phyloP scores from a whole-genome alignment of 2,329 filamentous ascomycete genomes.

The Colletotrichum salicis region DNA sequence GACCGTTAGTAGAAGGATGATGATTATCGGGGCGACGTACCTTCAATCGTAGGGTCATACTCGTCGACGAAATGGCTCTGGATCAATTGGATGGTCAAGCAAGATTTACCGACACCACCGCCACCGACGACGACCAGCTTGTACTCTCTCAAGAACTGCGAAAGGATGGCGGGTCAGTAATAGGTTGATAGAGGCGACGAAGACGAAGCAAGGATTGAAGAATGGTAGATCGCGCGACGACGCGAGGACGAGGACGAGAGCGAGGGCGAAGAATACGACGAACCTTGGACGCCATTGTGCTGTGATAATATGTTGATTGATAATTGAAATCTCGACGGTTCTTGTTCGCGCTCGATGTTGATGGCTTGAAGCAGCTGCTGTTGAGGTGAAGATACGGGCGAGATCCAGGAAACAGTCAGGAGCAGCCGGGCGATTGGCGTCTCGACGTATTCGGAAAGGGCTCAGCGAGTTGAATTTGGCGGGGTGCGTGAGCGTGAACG shows the following conservation, averaged over 20 bases:
- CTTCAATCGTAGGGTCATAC: slow-evolving; percentile 99
- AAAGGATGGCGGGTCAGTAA: slow-evolving; percentile 37
- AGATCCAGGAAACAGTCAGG: slow-evolving; percentile 22
- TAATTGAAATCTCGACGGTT: background rate
- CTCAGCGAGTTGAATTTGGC: background rate
- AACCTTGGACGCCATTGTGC: slow-evolving; percentile 55
- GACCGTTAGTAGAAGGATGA: background rate
- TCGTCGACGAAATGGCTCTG: slow-evolving; percentile 99
- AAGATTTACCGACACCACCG: slow-evolving; percentile 98
- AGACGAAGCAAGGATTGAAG: background rate
- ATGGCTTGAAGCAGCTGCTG: slow-evolving; percentile 23
- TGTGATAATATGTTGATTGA: slow-evolving; percentile 23
- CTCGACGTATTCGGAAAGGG: slow-evolving; percentile 20
- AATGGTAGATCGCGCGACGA: background rate
- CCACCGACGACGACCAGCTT: slow-evolving; percentile 97
- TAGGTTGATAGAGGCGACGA: background rate
- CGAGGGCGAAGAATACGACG: background rate
- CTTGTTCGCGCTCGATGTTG: slow-evolving; percentile 21
- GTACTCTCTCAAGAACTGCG: slow-evolving; percentile 87
- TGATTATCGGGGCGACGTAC: slow-evolving; percentile 59
- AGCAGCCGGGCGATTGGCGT: background rate
- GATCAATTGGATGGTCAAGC: slow-evolving; percentile 96
- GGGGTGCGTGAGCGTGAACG: slow-evolving; percentile 3
- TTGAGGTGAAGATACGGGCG: background rate
- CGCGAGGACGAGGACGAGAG: background rate